These are phyloP conservation scores for Tricholoma saponaceum DNA, from an alignment of 768 basidiomycete genomes.

Conservation along the genomic window DNA sequence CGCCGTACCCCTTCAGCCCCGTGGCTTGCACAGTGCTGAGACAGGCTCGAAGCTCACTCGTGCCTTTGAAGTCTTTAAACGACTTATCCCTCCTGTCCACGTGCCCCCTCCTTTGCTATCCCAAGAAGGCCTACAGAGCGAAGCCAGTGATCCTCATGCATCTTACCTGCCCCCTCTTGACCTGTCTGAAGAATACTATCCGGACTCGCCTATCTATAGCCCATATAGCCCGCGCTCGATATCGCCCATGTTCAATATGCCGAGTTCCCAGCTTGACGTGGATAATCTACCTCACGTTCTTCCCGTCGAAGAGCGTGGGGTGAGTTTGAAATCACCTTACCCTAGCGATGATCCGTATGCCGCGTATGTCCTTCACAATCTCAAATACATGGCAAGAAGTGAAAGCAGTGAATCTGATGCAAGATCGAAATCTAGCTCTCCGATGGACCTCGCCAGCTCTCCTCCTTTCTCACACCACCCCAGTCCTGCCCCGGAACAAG, in stretches of 20 bases:
- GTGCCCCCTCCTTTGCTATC: not conserved
- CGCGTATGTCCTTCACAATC: not conserved
- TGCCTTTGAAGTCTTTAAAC: slow-evolving; percentile 28
- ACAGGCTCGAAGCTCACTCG: slow-evolving; percentile 15
- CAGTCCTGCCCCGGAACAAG: slow-evolving; percentile 8
- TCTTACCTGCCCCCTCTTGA: not conserved
- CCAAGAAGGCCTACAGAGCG: not conserved
- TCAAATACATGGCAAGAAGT: not conserved
- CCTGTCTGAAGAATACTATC: not conserved
- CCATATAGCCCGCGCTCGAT: slow-evolving; percentile 7
- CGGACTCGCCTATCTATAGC: slow-evolving; percentile 9
- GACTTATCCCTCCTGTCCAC: slow-evolving; percentile 26
- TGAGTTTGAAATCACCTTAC: not conserved
- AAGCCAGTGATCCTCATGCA: not conserved
- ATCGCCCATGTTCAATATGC: slow-evolving; percentile 2
- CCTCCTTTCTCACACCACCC: slow-evolving; percentile 16
- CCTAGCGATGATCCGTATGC: too few relatives aligned
- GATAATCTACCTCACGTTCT: not conserved
- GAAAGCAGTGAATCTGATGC: not conserved
- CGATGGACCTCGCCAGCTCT: slow-evolving; percentile 45
- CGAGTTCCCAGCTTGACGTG: not conserved
- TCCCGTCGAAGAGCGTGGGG: not conserved
- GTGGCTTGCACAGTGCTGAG: slow-evolving; percentile 5
- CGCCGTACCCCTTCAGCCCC: slow-evolving; percentile 19
- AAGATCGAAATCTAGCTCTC: slow-evolving; percentile 37